These are phyloP conservation scores for Suhomyces prunicola DNA, from an alignment of 805 yeast species.

Conservation along the genomic window DNA sequence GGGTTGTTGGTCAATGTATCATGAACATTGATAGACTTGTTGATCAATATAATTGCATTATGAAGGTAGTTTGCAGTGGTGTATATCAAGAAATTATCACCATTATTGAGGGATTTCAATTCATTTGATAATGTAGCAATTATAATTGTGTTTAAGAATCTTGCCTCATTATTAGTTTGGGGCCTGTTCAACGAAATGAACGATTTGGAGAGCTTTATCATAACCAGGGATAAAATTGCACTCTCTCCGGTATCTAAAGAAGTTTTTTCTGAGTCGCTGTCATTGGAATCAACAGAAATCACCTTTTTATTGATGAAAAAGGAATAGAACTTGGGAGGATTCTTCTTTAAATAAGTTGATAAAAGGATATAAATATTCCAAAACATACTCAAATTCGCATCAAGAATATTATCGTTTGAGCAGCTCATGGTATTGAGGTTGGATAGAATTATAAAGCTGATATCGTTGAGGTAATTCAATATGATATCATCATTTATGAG, in stretches of 20 bases:
- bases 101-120: slow-evolving; percentile 20
- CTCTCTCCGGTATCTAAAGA: neutral
- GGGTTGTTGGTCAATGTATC: slow-evolving; percentile 1
- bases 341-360: slow-evolving; percentile 36
- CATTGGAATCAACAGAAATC: neutral
- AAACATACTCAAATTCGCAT: slow-evolving; percentile 30
- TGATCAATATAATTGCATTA: slow-evolving; percentile 51
- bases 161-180: slow-evolving; percentile 11
- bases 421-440: slow-evolving; percentile 22
- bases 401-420: slow-evolving; percentile 28
- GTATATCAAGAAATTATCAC: slow-evolving; percentile 21
- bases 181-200: slow-evolving; percentile 11
- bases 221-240: slow-evolving; percentile 10
- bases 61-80: slow-evolving; percentile 45
- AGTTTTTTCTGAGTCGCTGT: neutral
- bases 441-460: slow-evolving; percentile 40
- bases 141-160: slow-evolving; percentile 24
- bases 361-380: slow-evolving; percentile 51
- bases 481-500: slow-evolving; percentile 44
- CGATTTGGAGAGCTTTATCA: slow-evolving; percentile 26
- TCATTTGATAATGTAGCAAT: slow-evolving; percentile 35
- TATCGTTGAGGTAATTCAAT: slow-evolving; percentile 49
- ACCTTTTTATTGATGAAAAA: slow-evolving; percentile 13
- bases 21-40: slow-evolving; percentile 33
- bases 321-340: slow-evolving; percentile 18